phyloP scores from a whole-genome alignment of 2,329 filamentous ascomycete species.

The Catunica adiposa region DNA sequence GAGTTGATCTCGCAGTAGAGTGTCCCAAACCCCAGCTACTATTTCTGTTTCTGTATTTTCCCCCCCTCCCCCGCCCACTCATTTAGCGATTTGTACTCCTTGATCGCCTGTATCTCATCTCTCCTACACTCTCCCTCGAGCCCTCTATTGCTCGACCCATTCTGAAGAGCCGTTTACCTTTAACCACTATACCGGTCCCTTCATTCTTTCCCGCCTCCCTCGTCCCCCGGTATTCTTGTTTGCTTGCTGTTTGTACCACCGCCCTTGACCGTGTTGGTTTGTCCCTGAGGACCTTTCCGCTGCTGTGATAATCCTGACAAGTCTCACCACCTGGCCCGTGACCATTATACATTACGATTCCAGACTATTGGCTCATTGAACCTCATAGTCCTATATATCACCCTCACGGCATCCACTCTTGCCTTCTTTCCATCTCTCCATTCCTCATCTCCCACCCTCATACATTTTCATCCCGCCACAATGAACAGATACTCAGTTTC shows the following conservation, averaged over 20 bases:
- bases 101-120: conserved; percentile 8
- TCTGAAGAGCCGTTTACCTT: not conserved
- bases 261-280: not conserved
- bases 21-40: not conserved
- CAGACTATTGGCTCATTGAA: not conserved
- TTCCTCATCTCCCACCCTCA: not conserved
- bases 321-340: not conserved
- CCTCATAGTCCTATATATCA: conserved; percentile 6
- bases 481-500: conserved; percentile 1
- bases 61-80: not conserved
- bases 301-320: not conserved
- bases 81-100: not conserved
- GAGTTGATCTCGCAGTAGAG: conserved; percentile 2
- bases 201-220: conserved; percentile 12
- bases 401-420: conserved; percentile 1
- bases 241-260: not conserved
- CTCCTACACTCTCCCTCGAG: conserved; percentile 9
- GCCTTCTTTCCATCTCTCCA: not conserved
- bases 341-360: not conserved
- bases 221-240: not conserved
- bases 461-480: not conserved
- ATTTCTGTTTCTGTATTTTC: not conserved
- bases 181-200: conserved; percentile 11
- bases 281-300: not conserved
- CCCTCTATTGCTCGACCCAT: conserved; percentile 13